Base-by-base conservation (phyloP, 176 grass and related monocot species). In the Lolium perenne region DNA sequence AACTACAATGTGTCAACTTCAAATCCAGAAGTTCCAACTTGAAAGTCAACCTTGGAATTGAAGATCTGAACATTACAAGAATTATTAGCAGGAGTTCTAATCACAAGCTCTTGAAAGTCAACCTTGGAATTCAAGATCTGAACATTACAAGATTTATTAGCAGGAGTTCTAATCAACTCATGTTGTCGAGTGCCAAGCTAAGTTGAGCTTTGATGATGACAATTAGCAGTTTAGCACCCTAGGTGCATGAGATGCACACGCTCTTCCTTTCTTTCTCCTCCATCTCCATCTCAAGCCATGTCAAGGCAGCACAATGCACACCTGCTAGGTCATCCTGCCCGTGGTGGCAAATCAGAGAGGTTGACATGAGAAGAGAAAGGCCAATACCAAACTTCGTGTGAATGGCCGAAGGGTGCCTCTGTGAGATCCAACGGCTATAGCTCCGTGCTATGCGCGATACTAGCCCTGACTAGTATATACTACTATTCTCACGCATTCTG, bases 1-100 rank as follows among this genome's bases (percentile, higher is more conserved):
- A 40, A 48, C 45, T 46, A 71, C 45, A 74, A 74, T 74, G 71
- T 74, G 43, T 47, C 38, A 71, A 47, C 43, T 48, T 48, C 7
- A 72, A 72, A 47, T 73, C 70, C 70, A 46, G 47, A 72, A 48
- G 41, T 73, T 73, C 70, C 6, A 73, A 3, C n/a, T 74, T 11
- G 6, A 74, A 47, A 72, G 20, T 72, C n/a, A 49, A 74, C 71
- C 8, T 74, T 74, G 45, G 7, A 49, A 47, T 25, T 10, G 10
- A 73, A 74, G 71, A 26, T 74, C 45, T 49, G 47, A 74, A 50
- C 47, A 49, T 74, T 74, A 8, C n/a, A 23, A 73, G 10, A 48
- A 47, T 73, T 73, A 48, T 6, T 47, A 14, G 3, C 40, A 72
- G 2, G 48, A 72, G 41, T 23, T 72, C 43, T 14, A 74, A 74